phyloP scores from a whole-genome alignment of 306 rosid genomes.

The Alnus rubra region DNA sequence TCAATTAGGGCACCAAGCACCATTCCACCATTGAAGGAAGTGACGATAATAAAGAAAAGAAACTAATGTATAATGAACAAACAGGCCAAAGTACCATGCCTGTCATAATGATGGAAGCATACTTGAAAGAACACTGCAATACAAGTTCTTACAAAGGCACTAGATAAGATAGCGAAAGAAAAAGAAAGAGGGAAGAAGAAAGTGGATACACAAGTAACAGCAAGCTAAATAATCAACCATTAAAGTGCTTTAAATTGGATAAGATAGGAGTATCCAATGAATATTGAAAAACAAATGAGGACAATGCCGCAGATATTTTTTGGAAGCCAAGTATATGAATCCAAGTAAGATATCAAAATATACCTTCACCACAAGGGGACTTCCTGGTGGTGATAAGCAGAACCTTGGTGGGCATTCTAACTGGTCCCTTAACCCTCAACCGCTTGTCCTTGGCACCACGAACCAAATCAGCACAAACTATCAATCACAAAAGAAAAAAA shows the following conservation, averaged over 20 bases:
- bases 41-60: neutral
- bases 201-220: too few species aligned
- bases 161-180: too few species aligned
- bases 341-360: neutral
- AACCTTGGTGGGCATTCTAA: conserved; percentile 91
- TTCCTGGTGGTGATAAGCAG: conserved; percentile 84
- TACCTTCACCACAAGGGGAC: conserved; percentile 92
- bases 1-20: neutral
- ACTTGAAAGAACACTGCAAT: neutral
- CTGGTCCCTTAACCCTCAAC: conserved; percentile 89
- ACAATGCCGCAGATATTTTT: neutral
- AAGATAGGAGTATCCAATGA: neutral
- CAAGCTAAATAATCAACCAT: neutral
- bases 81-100: neutral
- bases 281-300: neutral
- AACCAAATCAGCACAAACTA: conserved; percentile 83
- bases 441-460: conserved; percentile 89
- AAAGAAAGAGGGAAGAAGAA: too few species aligned
- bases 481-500: neutral
- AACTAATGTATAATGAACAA: neutral
- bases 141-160: neutral
- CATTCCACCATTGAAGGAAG: neutral
- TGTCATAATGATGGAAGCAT: neutral
- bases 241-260: neutral
- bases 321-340: neutral